Evolutionary conservation across 495 filamentous ascomycete genomes (phyloP).

Genomic region (Haplographium delicatum): DNA sequence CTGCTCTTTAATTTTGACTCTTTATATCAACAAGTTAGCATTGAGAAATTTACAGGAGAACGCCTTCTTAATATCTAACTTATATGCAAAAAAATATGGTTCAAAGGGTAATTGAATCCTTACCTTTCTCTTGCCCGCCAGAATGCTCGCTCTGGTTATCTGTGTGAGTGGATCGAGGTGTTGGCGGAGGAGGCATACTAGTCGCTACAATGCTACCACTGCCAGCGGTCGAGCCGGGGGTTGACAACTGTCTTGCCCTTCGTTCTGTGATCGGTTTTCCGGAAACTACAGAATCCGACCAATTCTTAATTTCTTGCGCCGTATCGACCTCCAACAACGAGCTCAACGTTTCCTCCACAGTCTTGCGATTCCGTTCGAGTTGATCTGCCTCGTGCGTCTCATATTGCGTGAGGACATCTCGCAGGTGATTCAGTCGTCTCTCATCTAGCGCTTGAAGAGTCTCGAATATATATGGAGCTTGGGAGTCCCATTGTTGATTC

Average conservation of each 20-base stretch:
- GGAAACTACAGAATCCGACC: conserved; percentile 47
- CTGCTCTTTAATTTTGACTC: conserved; percentile 54
- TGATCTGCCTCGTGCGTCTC: conserved; percentile 91
- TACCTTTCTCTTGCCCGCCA: conserved; percentile 23
- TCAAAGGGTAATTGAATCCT: conserved; percentile 30
- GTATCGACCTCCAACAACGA: conserved; percentile 84
- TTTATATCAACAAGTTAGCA: conserved; percentile 3
- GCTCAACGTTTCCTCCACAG: conserved; percentile 78
- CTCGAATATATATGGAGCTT: conserved; percentile 94
- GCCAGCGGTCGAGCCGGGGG: conserved; percentile 33
- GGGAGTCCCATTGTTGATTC: conserved; percentile 84
- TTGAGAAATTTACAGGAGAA: not conserved
- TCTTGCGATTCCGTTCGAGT: conserved; percentile 68
- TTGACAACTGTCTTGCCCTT: conserved; percentile 26
- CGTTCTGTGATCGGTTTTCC: conserved; percentile 39
- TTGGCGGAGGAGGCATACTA: conserved; percentile 28
- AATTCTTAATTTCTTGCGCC: conserved; percentile 83
- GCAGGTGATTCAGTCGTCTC: conserved; percentile 80
- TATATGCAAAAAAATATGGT: not conserved
- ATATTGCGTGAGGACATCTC: conserved; percentile 87
- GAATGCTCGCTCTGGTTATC: conserved; percentile 63
- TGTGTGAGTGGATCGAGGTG: conserved; percentile 34
- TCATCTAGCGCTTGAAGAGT: conserved; percentile 91
- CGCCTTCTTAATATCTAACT: too few relatives aligned
- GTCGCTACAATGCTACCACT: conserved; percentile 27